Conservation (phyloP, 495 filamentous ascomycete species). For the Clavariopsis aquatica region DNA sequence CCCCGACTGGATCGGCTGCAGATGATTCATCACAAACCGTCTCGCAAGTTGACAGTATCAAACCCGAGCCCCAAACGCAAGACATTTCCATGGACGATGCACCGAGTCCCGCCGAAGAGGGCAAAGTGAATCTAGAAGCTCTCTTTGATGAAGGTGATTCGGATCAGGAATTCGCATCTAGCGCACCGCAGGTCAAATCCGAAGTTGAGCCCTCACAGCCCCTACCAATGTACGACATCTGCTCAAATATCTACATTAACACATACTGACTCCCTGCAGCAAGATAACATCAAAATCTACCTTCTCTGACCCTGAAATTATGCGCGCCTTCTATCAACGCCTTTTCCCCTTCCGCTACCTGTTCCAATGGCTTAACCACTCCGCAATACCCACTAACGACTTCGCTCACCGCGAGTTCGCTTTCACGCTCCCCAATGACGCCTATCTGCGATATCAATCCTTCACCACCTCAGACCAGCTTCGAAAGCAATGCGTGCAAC, state of each 20-base stretch:
- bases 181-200: conserved; percentile 48
- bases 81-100: conserved; percentile 30
- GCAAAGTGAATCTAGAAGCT: conserved; percentile 74
- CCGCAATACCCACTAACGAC: conserved; percentile 77
- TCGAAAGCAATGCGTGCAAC: conserved; percentile 82
- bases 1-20: not conserved
- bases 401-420: conserved; percentile 94
- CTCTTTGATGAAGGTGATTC: conserved; percentile 77
- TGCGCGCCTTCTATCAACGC: conserved; percentile 91
- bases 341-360: conserved; percentile 93
- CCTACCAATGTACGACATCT: conserved; percentile 43
- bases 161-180: conserved; percentile 73
- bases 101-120: conserved; percentile 31
- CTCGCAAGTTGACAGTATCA: conserved; percentile 10
- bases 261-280: conserved; percentile 13
- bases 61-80: conserved; percentile 20
- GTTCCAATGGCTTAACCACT: conserved; percentile 98
- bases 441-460: conserved; percentile 89
- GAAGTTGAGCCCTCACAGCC: conserved; percentile 48
- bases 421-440: conserved; percentile 85
- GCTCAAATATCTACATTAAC: not conserved
- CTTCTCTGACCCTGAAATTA: conserved; percentile 72
- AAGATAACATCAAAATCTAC: conserved; percentile 30
- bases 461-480: conserved; percentile 86
- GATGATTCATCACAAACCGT: conserved; percentile 12